phyloP scores from a whole-genome alignment of 208 protist species.

The Novymonas esmeraldas region DNA sequence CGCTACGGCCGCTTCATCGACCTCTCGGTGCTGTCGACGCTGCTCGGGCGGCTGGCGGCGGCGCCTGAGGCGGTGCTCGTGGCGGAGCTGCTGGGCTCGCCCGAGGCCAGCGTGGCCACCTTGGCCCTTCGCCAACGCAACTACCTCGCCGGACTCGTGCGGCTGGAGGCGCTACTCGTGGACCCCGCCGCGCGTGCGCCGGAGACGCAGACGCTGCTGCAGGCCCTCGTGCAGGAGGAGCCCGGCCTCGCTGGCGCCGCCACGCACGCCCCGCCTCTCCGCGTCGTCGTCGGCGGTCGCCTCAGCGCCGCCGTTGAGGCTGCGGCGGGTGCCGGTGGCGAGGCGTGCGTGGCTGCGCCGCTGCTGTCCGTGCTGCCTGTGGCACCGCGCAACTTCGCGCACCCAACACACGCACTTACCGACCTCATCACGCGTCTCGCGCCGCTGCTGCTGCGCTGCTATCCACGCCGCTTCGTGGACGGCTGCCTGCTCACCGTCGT shows the following conservation, averaged over 20 bases:
- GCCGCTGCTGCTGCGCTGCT: conserved; percentile 31
- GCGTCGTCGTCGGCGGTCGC: too few relatives aligned
- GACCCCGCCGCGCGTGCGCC: conserved; percentile 12
- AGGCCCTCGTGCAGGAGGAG: not conserved
- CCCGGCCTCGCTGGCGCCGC: not conserved
- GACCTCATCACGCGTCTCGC: conserved; percentile 26
- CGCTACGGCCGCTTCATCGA: conserved; percentile 27
- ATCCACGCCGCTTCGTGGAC: conserved; percentile 38
- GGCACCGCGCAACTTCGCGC: not conserved
- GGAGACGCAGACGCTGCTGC: conserved; percentile 19
- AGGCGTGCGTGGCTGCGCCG: not conserved
- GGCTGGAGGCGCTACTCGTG: conserved; percentile 32
- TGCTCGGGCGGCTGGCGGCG: conserved; percentile 11
- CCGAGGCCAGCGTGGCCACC: conserved; percentile 12
- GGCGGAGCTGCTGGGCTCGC: conserved; percentile 19
- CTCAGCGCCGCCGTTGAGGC: too few relatives aligned
- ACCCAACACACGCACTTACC: conserved; percentile 4
- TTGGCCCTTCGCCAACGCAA: conserved; percentile 27
- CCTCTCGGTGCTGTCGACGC: conserved; percentile 7
- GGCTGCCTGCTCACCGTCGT: conserved; percentile 32
- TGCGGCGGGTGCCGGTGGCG: too few relatives aligned
- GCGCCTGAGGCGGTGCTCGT: conserved; percentile 16
- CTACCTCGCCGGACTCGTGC: conserved; percentile 37
- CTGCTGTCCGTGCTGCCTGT: not conserved
- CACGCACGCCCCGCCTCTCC: not conserved